phyloP scores from a whole-genome alignment of 371 early-diverging fungal species.

The Mortierella sp. region DNA sequence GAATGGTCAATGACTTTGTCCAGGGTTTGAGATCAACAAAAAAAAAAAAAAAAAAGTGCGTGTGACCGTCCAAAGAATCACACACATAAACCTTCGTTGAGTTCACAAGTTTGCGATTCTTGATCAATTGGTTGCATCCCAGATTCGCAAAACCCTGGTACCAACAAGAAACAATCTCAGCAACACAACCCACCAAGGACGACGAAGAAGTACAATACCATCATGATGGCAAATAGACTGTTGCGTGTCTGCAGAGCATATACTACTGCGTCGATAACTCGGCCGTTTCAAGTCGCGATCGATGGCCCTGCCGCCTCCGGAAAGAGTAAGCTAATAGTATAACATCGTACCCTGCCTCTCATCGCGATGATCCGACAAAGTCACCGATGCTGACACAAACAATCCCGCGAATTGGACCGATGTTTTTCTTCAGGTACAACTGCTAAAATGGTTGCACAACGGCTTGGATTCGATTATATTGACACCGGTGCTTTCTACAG shows the following conservation, averaged over 20 bases:
- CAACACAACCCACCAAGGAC: not conserved
- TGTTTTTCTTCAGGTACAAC: conserved; percentile 67
- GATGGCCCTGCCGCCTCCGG: conserved; percentile 96
- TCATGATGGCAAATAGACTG: not conserved
- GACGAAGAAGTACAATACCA: not conserved
- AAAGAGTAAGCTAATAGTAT: conserved; percentile 75
- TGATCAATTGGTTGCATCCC: not conserved
- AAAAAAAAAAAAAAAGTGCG: not conserved
- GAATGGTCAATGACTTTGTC: too few relatives aligned
- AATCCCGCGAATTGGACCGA: not conserved
- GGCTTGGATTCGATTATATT: conserved; percentile 81
- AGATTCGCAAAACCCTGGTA: not conserved
- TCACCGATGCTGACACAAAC: not conserved
- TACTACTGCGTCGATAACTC: conserved; percentile 3
- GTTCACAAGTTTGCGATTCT: too few relatives aligned
- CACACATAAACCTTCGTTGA: too few relatives aligned
- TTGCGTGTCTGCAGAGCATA: conserved; percentile 9
- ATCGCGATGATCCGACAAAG: not conserved
- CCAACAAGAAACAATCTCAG: not conserved
- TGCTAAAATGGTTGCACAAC: conserved; percentile 76
- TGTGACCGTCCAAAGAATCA: not conserved
- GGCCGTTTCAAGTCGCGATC: conserved; percentile 83
- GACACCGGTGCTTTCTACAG: conserved; percentile 83
- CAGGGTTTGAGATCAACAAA: not conserved
- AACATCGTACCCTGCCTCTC: not conserved